Percentiles rank a stretch among this genome's conserved stretches.
phyloP scores from a whole-genome alignment of 495 filamentous ascomycete species.

The Tuber magnatum region DNA sequence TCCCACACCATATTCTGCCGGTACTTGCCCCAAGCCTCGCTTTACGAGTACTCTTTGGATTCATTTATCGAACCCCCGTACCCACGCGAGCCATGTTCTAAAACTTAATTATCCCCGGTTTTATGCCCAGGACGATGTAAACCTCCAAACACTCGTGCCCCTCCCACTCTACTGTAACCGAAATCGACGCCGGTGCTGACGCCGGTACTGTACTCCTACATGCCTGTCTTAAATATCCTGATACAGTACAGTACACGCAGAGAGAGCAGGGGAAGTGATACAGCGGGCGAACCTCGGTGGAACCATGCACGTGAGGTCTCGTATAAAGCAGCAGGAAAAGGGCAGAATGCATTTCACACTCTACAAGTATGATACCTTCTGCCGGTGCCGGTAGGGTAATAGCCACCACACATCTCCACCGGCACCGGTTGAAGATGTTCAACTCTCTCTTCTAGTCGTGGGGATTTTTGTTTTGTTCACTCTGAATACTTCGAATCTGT shows the following conservation, averaged over 20 bases:
- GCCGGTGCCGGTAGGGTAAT: background rate
- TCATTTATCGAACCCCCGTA: background rate
- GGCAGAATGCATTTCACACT: background rate
- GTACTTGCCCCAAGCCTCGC: background rate
- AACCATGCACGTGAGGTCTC: background rate
- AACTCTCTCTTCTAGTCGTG: background rate
- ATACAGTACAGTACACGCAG: too few relatives aligned
- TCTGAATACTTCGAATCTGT: background rate
- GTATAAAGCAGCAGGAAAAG: background rate
- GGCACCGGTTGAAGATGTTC: background rate
- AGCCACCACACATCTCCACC: background rate
- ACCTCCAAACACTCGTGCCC: background rate
- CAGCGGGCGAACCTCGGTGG: background rate
- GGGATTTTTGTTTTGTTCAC: background rate
- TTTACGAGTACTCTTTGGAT: background rate
- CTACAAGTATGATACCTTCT: too few relatives aligned
- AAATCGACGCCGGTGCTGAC: background rate
- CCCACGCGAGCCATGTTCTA: background rate
- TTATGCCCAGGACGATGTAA: background rate
- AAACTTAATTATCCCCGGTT: background rate
- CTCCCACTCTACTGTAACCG: background rate
- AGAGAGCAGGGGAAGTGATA: background rate
- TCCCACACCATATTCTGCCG: background rate
- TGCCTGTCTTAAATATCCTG: background rate
- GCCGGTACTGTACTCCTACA: background rate